Evolutionary conservation across 495 filamentous ascomycete species (phyloP), one percentile per base, ranked within the genome.

Genomic region (Hypoxylon fuscum): DNA sequence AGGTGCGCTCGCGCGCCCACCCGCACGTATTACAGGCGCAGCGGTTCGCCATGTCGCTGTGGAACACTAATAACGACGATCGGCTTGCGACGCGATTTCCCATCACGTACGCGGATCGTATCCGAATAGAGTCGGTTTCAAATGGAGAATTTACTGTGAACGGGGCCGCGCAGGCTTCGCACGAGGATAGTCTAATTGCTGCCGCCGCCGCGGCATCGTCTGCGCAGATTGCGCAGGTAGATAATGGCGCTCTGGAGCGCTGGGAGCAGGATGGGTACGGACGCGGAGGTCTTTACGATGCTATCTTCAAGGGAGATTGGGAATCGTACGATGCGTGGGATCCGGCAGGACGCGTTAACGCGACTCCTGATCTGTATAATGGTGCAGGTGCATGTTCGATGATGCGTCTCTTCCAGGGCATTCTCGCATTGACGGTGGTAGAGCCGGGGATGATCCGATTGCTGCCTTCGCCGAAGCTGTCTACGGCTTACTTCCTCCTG

Each of bases 211-310:
- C 79, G 5, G 59, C 76, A 2, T 79, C 78, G 15, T 76, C 77
- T 0, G 73, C 79, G 40, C 70, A 79, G 32, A 81, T 81, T 42
- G 79, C 93, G 10, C 93, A 97, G 73, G 81, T 96, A 4, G 93
- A 97, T 62, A 90, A 92, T 29, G 93, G 93, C 31, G 89, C 85
- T 25, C 81, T 93, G 3, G 93, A 97, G 74, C 85, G 93, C 5
- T 97, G 93, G 93, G 93, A 97, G 73, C 85, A 89, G 44, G 82
- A 87, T 21, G 91, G 91, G 32, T 97, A 97, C 70, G 85, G 89
- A 1, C 81, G 75, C 46, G 84, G 83, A 18, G 78, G 79, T 5
- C 89, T 92, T 8, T 97, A 96, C 74, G 79, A 86, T 31, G 78
- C 86, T 35, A 87, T 97, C 42, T 89, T 89, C 56, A 73, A 83